Evolutionary conservation across 768 basidiomycete genomes (phyloP), one percentile per base, ranked within the genome.

Genomic region (Suillus lakei): DNA sequence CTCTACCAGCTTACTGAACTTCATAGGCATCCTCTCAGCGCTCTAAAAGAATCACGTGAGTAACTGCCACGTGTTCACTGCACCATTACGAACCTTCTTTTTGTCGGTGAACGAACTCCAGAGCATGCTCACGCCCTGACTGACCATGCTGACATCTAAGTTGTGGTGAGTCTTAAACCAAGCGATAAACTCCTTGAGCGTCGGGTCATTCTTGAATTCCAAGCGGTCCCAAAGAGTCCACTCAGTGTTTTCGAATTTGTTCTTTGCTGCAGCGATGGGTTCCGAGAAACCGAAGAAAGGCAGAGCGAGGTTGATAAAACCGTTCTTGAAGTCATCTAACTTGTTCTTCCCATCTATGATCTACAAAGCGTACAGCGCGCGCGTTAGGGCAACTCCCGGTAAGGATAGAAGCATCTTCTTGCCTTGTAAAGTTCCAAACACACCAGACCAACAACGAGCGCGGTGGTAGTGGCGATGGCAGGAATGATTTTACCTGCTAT

Each of bases 251-350:
- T 90, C 89, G 76, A 95, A 98, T 85, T 96, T 97, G 68, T 88
- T 83, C 83, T 97, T 98, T 67, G 86, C 72, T 23, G 96, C 95
- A 4, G 89, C 90, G 68, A 99, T 93, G 13, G 98, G 98, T 73
- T 99, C 98, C 2, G 96, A 98, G 84, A 99, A 99, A 32, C 95
- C 98, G 74, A 99, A 99, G 90, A 99, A 99, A 1, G 98, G 98
- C 62, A 99, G 80, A 4, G 98, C 98, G 62, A 99, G 85, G 78
- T 99, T 99, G 72, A 99, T 87, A 78, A 99, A 99, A 44, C 96
- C 97, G 72, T 99, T 99, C 86, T 98, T 98, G 86, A 94, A 99
- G 56, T 91, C 86, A 69, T 99, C 98, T 16, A 99, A 82, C 74
- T 94, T 92, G 73, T 83, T 89, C 86, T 99, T 99, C 67, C 91